Evolutionary conservation across 2,329 filamentous ascomycete genomes (phyloP).

Genomic region (Verruconis gallopava): DNA sequence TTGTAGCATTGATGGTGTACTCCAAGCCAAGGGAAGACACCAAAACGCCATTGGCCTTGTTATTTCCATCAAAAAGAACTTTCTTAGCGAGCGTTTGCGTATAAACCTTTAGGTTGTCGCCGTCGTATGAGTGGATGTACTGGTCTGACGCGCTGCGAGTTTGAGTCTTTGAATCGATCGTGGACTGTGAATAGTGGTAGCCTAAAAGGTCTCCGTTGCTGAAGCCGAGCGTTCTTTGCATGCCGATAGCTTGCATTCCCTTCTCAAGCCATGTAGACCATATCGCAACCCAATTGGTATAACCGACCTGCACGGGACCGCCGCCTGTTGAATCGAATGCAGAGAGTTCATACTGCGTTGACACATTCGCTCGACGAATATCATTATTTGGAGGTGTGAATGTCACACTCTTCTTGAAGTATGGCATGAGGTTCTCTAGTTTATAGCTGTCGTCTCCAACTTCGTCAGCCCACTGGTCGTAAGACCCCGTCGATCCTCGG

Average conservation of each 20-base stretch:
- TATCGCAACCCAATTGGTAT: constrained; percentile 4
- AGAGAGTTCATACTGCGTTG: constrained; percentile 13
- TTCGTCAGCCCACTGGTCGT: constrained; percentile 17
- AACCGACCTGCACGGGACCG: constrained; percentile 8
- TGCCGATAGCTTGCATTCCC: constrained; percentile 4
- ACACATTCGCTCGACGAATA: constrained; percentile 17
- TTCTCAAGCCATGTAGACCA: constrained; percentile 5
- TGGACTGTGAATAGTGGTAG: background rate
- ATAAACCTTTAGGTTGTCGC: constrained; percentile 8
- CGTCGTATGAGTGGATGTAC: background rate
- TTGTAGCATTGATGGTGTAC: constrained; percentile 27
- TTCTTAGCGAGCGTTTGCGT: constrained; percentile 6
- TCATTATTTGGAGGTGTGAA: constrained; percentile 19
- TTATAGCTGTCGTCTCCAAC: constrained; percentile 21
- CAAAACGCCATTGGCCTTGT: constrained; percentile 3
- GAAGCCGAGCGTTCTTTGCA: background rate
- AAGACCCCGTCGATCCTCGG: constrained; percentile 5
- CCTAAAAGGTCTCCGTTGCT: constrained; percentile 7
- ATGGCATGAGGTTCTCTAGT: constrained; percentile 19
- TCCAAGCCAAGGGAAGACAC: constrained; percentile 21
- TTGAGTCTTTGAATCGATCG: constrained; percentile 1
- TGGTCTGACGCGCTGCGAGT: constrained; percentile 6
- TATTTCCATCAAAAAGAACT: constrained; percentile 6
- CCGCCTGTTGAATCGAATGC: background rate
- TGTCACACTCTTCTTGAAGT: constrained; percentile 18